phyloP scores from a whole-genome alignment of 345 rosid species.

The Kandelia obovata region DNA sequence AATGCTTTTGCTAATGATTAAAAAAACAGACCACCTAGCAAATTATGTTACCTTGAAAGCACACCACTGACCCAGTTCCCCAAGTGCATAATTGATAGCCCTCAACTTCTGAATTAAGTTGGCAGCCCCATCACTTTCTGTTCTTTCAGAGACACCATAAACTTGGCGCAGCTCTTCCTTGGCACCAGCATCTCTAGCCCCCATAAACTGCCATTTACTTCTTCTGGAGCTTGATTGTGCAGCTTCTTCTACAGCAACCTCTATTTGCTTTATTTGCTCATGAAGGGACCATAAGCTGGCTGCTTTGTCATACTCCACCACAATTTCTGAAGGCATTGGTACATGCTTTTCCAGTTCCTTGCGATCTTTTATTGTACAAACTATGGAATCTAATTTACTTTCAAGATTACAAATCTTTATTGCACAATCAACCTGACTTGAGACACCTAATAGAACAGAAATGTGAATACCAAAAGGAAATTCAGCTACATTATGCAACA shows the following conservation, averaged over 20 bases:
- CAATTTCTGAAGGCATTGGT: conserved; percentile 91
- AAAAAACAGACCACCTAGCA: conserved; percentile 3
- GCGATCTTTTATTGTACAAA: conserved; percentile 89
- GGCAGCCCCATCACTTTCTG: conserved; percentile 98
- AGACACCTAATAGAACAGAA: conserved; percentile 61
- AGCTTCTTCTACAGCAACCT: conserved; percentile 85
- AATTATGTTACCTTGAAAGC: conserved; percentile 75
- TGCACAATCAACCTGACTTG: conserved; percentile 96
- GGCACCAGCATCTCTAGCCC: conserved; percentile 99
- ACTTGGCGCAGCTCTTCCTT: conserved; percentile 93
- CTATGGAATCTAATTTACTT: conserved; percentile 86
- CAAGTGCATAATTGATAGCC: conserved; percentile 87
- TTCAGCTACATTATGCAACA: background rate
- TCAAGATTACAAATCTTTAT: conserved; percentile 97
- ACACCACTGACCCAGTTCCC: conserved; percentile 99
- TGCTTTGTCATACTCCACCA: conserved; percentile 92
- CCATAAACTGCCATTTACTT: conserved; percentile 99
- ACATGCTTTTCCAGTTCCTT: conserved; percentile 96
- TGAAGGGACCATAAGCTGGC: conserved; percentile 94
- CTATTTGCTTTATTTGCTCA: conserved; percentile 90
- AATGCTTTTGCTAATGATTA: conserved; percentile 3
- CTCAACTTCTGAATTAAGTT: conserved; percentile 90
- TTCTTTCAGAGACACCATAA: conserved; percentile 95
- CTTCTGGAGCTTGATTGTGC: conserved; percentile 77
- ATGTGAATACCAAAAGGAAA: background rate